These are phyloP conservation scores for Lagenidium giganteum DNA, from an alignment of 352 stramenopile species.

Conservation along the genomic window DNA sequence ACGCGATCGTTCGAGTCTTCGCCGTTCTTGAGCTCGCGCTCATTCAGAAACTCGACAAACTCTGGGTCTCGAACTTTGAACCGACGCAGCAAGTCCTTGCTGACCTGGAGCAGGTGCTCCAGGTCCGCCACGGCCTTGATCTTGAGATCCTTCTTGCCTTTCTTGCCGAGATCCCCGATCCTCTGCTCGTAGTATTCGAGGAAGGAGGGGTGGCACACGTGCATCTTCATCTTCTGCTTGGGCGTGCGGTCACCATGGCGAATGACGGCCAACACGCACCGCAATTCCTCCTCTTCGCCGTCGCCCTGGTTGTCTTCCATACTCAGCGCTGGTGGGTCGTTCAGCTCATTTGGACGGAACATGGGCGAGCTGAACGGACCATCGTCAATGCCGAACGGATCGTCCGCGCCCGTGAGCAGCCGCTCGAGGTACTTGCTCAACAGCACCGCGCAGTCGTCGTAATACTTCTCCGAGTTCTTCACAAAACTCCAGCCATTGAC, in stretches of 20 bases:
- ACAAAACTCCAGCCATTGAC: constrained; percentile 99
- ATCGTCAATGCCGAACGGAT: constrained; percentile 48
- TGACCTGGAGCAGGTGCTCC: constrained; percentile 72
- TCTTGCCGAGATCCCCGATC: constrained; percentile 15
- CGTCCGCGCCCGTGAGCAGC: constrained; percentile 30
- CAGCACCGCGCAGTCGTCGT: constrained; percentile 96
- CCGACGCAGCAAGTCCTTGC: constrained; percentile 60
- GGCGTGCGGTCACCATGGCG: constrained; percentile 98
- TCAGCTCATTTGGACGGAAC: constrained; percentile 60
- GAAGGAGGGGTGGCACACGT: constrained; percentile 88
- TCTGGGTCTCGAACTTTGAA: constrained; percentile 56
- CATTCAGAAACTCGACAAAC: constrained; percentile 59
- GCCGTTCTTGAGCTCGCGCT: constrained; percentile 47
- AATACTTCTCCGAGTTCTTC: constrained; percentile 99
- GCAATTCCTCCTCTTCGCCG: constrained; percentile 93
- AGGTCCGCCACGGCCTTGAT: constrained; percentile 83
- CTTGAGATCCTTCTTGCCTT: constrained; percentile 71
- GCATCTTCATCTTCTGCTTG: constrained; percentile 99
- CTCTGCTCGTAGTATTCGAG: constrained; percentile 77
- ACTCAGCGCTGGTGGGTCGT: constrained; percentile 39
- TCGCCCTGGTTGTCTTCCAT: constrained; percentile 17
- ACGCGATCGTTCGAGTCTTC: constrained; percentile 73
- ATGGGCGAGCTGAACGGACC: constrained; percentile 53
- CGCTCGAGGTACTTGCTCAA: constrained; percentile 81
- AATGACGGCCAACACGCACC: constrained; percentile 98